Evolutionary conservation across 2,329 filamentous ascomycete species (phyloP).

Genomic region (Diplocarpon mali): DNA sequence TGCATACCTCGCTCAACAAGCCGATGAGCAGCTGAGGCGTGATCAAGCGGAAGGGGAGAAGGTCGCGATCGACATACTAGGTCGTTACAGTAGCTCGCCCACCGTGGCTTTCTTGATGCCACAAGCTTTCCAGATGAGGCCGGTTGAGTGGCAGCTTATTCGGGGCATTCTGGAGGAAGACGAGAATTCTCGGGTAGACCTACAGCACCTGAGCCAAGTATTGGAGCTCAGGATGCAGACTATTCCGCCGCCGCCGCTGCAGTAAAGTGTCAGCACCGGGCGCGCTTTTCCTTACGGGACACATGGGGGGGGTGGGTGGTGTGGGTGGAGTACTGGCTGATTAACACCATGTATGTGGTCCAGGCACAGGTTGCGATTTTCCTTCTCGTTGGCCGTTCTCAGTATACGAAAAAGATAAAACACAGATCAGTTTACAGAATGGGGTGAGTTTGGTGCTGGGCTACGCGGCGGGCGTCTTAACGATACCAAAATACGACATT

Average conservation of each 20-base stretch:
- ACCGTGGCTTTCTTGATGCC: slow-evolving; percentile 60
- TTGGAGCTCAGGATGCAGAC: slow-evolving; percentile 31
- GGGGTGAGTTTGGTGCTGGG: too few relatives aligned
- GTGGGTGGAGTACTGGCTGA: neutral
- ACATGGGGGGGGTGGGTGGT: too few relatives aligned
- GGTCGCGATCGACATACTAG: slow-evolving; percentile 52
- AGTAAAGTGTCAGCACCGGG: neutral
- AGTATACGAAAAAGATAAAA: too few relatives aligned
- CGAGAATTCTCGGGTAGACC: slow-evolving; percentile 23
- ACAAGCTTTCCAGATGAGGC: slow-evolving; percentile 56
- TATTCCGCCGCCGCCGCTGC: slow-evolving; percentile 2
- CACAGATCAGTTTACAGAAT: too few relatives aligned
- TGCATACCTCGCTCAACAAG: slow-evolving; percentile 25
- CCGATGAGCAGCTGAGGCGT: slow-evolving; percentile 30
- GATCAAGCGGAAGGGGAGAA: slow-evolving; percentile 44
- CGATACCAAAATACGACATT: slow-evolving; percentile 19
- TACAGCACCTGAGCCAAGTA: slow-evolving; percentile 43
- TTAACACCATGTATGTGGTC: too few relatives aligned
- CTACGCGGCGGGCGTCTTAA: slow-evolving; percentile 5
- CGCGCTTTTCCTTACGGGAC: too few relatives aligned
- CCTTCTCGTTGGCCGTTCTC: neutral
- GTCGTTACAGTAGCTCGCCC: slow-evolving; percentile 46
- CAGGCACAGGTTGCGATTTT: neutral
- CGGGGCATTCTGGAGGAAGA: slow-evolving; percentile 33
- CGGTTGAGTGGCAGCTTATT: slow-evolving; percentile 66